phyloP scores from a whole-genome alignment of 2,329 filamentous ascomycete species.

The Epichloe glyceriae region DNA sequence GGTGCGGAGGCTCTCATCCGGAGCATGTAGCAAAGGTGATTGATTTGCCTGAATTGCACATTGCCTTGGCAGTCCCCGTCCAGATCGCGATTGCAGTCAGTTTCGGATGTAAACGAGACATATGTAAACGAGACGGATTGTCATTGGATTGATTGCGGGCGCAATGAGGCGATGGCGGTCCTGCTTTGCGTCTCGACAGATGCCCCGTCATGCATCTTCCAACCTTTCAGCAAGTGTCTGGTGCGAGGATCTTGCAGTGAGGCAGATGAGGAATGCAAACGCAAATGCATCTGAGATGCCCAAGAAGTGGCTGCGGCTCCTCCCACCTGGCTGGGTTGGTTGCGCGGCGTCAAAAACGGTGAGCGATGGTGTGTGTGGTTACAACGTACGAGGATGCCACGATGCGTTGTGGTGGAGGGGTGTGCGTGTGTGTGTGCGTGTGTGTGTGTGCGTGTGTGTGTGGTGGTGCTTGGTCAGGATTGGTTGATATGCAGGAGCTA shows the following conservation, averaged over 20 bases:
- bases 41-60: background rate
- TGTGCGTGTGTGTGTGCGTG: background rate
- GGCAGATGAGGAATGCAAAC: background rate
- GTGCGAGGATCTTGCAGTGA: background rate
- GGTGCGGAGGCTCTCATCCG: background rate
- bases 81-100: no score
- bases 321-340: background rate
- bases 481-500: background rate
- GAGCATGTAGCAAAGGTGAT: background rate
- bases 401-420: background rate
- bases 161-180: background rate
- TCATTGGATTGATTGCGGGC: background rate
- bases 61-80: background rate
- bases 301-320: background rate
- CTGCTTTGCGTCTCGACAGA: background rate
- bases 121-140: background rate
- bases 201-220: background rate
- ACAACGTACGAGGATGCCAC: background rate
- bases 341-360: conserved; percentile 4
- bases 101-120: no score
- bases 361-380: conserved; percentile 3
- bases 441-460: background rate
- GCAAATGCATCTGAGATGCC: background rate
- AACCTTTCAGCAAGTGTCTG: background rate
- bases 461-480: background rate